These are phyloP conservation scores for Conticribra weissflogii DNA, from an alignment of 108 stramenopile species.

Conservation along the genomic window DNA sequence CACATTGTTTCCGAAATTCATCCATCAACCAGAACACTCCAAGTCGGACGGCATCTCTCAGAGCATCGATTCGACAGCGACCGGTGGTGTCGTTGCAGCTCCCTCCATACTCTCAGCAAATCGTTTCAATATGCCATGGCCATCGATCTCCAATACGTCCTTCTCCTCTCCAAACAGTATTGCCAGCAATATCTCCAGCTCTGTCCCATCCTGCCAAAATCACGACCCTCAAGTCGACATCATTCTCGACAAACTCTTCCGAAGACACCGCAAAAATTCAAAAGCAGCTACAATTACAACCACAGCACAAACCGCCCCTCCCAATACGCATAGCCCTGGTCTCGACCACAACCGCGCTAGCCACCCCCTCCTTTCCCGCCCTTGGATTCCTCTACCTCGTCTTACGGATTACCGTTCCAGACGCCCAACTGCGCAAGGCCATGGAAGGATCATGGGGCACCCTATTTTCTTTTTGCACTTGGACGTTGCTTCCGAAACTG, in stretches of 20 bases:
- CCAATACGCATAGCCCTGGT: conserved; percentile 49
- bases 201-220: not conserved
- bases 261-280: not conserved
- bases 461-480: conserved; percentile 40
- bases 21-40: no score
- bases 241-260: not conserved
- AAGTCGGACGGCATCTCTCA: no score
- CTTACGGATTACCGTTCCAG: conserved; percentile 34
- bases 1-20: no score
- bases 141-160: no score
- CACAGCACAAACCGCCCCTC: conserved; percentile 39
- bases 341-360: conserved; percentile 42
- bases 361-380: conserved; percentile 55
- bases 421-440: conserved; percentile 30
- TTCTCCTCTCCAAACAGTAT: no score
- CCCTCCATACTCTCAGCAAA: no score
- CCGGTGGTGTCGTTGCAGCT: no score
- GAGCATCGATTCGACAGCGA: no score
- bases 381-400: conserved; percentile 43
- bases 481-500: conserved; percentile 40
- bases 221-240: not conserved
- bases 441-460: conserved; percentile 53
- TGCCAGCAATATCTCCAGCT: no score
- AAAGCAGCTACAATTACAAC: conserved; percentile 5
- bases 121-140: no score